Evolutionary conservation across 1,284 basidiomycete species (phyloP), one percentile per base, ranked within the genome.

Genomic region (Boletus holoroseus): DNA sequence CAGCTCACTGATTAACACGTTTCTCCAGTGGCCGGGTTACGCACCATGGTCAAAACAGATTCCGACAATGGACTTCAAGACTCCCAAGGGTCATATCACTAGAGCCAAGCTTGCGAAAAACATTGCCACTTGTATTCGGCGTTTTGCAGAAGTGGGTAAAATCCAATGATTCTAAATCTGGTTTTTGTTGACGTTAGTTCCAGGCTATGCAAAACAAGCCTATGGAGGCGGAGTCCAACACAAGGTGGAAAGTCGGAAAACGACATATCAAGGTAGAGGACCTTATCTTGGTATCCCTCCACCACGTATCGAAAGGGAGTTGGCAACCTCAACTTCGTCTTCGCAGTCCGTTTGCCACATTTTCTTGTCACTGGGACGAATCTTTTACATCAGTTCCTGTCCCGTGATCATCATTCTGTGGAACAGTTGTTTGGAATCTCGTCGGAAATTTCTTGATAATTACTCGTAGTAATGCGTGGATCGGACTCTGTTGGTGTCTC

Each of bases 321-420:
- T 88, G 85, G 85, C 85, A 88, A 57, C 84, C 84, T 32, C 84
- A 88, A 50, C 68, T 88, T 42, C 76, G 83, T 58, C 71, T 88
- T 15, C 60, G 65, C 28, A 35, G 5, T n/a, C 24, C 54, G 20
- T 38, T 35, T 11, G 3, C 40, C 3, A 2, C 27, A 2, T 5
- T 41, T 44, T 28, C 59, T 30, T 40, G 43, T 31, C 45, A 45
- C 8, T 46, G 43, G 42, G 35, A 47, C 16, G 42, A 46, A 3
- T 41, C 50, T 39, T 30, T 35, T 42, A 11, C 47, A n/a, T 46
- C 41, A 2, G 18, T 43, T 34, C 12, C 45, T 22, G 24, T 20
- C 8, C 43, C 16, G 20, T 62, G 41, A 58, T 24, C 20, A 37
- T 26, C 2, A 24, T 37, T 40, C 13, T 35, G 16, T 31, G 15